Conservation (phyloP, 345 rosid species). For the Luvunga scandens region DNA sequence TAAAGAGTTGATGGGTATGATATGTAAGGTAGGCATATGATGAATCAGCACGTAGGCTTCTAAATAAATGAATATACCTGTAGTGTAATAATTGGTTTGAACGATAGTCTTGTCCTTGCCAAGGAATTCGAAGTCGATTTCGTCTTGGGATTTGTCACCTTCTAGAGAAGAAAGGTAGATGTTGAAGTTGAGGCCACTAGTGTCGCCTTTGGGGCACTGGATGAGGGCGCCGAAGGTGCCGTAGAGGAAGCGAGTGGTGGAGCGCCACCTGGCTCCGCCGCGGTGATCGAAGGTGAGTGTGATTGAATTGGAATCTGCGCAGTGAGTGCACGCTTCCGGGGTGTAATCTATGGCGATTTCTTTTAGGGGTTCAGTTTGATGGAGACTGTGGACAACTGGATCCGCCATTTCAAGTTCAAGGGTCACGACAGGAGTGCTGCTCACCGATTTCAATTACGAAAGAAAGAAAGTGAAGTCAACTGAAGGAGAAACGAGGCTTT, state of each 20-base stretch:
- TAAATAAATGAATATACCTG: slow-evolving; percentile 24
- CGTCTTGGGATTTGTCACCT: slow-evolving; percentile 65
- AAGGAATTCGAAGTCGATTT: slow-evolving; percentile 66
- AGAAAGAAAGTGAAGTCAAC: not conserved
- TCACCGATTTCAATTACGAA: too few relatives aligned
- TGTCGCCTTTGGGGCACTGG: slow-evolving; percentile 52
- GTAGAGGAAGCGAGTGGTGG: slow-evolving; percentile 54
- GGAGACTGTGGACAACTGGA: slow-evolving; percentile 26
- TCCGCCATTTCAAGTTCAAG: slow-evolving; percentile 39
- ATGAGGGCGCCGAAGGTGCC: slow-evolving; percentile 56
- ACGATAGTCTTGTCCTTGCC: slow-evolving; percentile 52
- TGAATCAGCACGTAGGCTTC: too few relatives aligned
- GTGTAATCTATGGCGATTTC: slow-evolving; percentile 59
- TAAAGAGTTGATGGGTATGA: too few relatives aligned
- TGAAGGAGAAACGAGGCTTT: not conserved
- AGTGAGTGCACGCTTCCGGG: slow-evolving; percentile 56
- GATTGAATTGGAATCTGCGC: slow-evolving; percentile 45
- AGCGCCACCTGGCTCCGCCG: slow-evolving; percentile 65
- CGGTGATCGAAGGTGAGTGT: slow-evolving; percentile 53
- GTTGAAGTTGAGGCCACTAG: slow-evolving; percentile 69
- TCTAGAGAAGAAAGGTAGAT: slow-evolving; percentile 59
- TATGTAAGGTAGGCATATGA: too few relatives aligned
- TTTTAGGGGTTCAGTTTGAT: slow-evolving; percentile 44
- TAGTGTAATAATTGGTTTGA: slow-evolving; percentile 52
- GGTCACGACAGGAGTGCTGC: too few relatives aligned